A percentile compares a stretch with the other conserved stretches of the same genome.
These are phyloP conservation scores for Xylaria sp. DNA, from an alignment of 2,329 filamentous ascomycete species.

Conservation along the genomic window DNA sequence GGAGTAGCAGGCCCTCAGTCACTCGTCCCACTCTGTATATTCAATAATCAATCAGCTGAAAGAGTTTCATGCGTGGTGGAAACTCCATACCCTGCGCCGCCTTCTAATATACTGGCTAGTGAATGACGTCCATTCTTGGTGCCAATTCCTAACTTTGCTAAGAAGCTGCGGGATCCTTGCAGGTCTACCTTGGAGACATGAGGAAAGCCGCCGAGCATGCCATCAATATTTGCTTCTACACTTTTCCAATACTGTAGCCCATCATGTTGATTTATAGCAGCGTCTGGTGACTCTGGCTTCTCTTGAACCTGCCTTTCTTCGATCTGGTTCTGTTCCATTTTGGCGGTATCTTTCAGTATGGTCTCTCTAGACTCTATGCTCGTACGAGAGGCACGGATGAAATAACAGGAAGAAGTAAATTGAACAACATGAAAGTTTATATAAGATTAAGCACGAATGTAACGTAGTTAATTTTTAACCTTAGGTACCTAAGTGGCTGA, in stretches of 20 bases:
- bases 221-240: not conserved
- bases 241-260: constrained; percentile 9
- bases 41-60: not conserved
- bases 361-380: not conserved
- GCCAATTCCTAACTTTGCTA: constrained; percentile 11
- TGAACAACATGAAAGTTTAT: too few species aligned
- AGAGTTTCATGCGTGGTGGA: not conserved
- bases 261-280: constrained; percentile 2
- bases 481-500: too few species aligned
- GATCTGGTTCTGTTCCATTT: not conserved
- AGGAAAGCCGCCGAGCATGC: constrained; percentile 13
- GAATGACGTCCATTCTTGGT: constrained; percentile 8
- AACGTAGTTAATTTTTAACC: too few species aligned
- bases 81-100: constrained; percentile 2
- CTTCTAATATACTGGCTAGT: constrained; percentile 9
- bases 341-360: not conserved
- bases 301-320: not conserved
- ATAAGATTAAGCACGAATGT: too few species aligned
- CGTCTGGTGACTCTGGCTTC: not conserved
- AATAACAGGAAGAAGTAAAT: too few species aligned
- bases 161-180: constrained; percentile 9
- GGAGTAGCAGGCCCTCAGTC: constrained; percentile 12
- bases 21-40: constrained; percentile 2
- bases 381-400: not conserved
- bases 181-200: constrained; percentile 4